Conservation (phyloP, 2,329 filamentous ascomycete genomes). For the Colletotrichum ledebouriae region DNA sequence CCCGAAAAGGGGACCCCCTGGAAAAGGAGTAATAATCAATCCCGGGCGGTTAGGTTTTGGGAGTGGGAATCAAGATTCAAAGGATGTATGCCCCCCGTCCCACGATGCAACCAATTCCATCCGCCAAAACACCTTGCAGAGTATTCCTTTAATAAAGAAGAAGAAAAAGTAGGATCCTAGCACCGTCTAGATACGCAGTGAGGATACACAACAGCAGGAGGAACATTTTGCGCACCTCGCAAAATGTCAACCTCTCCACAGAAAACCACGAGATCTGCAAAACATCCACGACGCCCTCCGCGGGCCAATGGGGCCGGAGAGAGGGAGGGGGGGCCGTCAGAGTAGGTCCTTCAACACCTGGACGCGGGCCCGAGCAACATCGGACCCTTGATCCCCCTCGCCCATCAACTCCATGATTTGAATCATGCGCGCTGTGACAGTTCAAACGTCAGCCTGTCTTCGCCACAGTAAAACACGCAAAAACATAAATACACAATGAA, state of each 20-base stretch:
- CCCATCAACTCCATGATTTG: slow-evolving; percentile 73
- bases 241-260: slow-evolving; percentile 4
- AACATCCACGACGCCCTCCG: slow-evolving; percentile 5
- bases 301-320: not conserved
- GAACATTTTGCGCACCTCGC: not conserved
- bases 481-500: not conserved
- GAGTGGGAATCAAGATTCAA: not conserved
- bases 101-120: no score
- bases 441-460: slow-evolving; percentile 14
- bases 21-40: not conserved
- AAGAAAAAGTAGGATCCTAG: not conserved
- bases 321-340: slow-evolving; percentile 25
- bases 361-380: slow-evolving; percentile 71
- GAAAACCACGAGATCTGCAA: slow-evolving; percentile 4
- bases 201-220: not conserved
- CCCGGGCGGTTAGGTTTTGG: not conserved
- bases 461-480: not conserved
- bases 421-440: slow-evolving; percentile 68
- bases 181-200: not conserved
- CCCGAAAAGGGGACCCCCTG: not conserved
- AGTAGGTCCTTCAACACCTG: slow-evolving; percentile 70
- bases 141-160: no score
- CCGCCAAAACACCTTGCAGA: not conserved
- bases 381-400: slow-evolving; percentile 67
- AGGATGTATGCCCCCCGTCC: no score